phyloP scores from a whole-genome alignment of 768 basidiomycete species.

The Tubosaeta sp. region DNA sequence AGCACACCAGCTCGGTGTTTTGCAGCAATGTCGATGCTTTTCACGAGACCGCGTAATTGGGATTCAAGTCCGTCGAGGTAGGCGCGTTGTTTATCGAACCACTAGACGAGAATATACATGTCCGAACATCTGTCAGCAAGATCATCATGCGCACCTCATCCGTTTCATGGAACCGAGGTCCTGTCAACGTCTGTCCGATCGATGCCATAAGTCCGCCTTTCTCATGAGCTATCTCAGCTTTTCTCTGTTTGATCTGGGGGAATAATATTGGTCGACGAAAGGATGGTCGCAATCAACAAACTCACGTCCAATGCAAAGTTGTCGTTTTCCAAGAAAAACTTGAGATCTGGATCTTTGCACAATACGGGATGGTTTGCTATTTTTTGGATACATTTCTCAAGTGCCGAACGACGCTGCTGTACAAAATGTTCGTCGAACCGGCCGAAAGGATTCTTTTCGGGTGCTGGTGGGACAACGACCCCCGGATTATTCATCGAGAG shows the following conservation, averaged over 20 bases:
- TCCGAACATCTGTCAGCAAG: background rate
- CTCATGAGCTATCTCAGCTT: slow-evolving; percentile 71
- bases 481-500: slow-evolving; percentile 91
- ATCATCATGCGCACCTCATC: slow-evolving; percentile 58
- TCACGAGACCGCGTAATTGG: slow-evolving; percentile 81
- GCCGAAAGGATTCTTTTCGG: slow-evolving; percentile 92
- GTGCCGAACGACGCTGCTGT: slow-evolving; percentile 72
- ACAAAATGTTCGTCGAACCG: slow-evolving; percentile 93
- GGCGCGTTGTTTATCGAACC: slow-evolving; percentile 85
- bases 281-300: slow-evolving; percentile 6
- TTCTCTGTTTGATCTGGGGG: slow-evolving; percentile 79
- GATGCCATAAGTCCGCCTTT: slow-evolving; percentile 80
- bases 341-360: slow-evolving; percentile 82
- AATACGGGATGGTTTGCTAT: slow-evolving; percentile 90
- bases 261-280: background rate
- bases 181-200: slow-evolving; percentile 73
- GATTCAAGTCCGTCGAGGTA: slow-evolving; percentile 89
- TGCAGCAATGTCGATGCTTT: slow-evolving; percentile 80
- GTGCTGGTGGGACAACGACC: slow-evolving; percentile 93
- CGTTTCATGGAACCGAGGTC: slow-evolving; percentile 81
- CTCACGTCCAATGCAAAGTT: slow-evolving; percentile 85
- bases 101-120: slow-evolving; percentile 43
- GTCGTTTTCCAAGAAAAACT: slow-evolving; percentile 90
- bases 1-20: slow-evolving; percentile 72
- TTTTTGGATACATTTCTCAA: slow-evolving; percentile 91